phyloP scores from a whole-genome alignment of 768 basidiomycete genomes.

The Pholiota conissans region DNA sequence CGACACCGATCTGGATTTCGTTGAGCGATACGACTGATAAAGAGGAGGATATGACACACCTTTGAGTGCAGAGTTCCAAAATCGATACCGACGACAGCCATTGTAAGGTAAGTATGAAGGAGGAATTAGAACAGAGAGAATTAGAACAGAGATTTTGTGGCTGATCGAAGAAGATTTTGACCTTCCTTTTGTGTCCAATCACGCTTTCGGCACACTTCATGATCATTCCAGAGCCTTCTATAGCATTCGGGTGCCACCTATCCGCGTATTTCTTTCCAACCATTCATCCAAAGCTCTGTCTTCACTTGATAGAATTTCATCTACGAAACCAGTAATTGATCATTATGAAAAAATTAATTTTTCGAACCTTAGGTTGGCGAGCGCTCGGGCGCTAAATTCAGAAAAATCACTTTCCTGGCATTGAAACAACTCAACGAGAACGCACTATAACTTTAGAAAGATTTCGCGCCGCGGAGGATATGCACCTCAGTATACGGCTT shows the following conservation, averaged over 20 bases:
- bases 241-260: slow-evolving; percentile 6
- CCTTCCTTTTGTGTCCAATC: slow-evolving; percentile 10
- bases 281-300: too few relatives aligned
- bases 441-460: too few relatives aligned
- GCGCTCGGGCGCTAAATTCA: too few relatives aligned
- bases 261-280: too few relatives aligned
- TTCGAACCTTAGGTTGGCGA: too few relatives aligned
- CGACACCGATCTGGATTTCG: slow-evolving; percentile 81
- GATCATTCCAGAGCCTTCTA: slow-evolving; percentile 10
- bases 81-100: slow-evolving; percentile 96
- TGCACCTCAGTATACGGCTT: too few relatives aligned
- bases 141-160: slow-evolving; percentile 13
- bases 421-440: too few relatives aligned
- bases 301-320: too few relatives aligned
- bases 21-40: slow-evolving; percentile 7
- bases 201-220: slow-evolving; percentile 1
- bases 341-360: too few relatives aligned
- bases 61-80: slow-evolving; percentile 90
- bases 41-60: slow-evolving; percentile 45
- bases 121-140: slow-evolving; percentile 8
- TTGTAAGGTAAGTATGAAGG: slow-evolving; percentile 32
- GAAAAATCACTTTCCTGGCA: too few relatives aligned
- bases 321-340: too few relatives aligned
- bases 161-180: slow-evolving; percentile 18
- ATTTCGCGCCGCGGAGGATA: too few relatives aligned